Base-by-base conservation (phyloP, 1,139 yeast genomes). In the Magnusiomyces fungicola region DNA sequence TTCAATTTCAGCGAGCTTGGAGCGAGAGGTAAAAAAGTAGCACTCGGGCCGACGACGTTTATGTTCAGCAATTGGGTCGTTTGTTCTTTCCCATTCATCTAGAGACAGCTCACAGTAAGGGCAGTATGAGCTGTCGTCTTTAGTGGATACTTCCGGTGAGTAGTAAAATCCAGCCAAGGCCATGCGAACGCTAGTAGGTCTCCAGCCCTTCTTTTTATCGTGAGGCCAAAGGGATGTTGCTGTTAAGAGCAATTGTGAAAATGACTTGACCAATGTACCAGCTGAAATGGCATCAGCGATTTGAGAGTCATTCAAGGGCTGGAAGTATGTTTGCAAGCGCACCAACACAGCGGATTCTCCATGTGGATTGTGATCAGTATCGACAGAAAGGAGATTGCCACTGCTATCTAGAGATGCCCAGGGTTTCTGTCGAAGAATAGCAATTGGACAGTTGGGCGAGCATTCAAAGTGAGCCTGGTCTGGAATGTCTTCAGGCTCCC, bases 101-200 rank as follows among this genome's bases (percentile, higher is more conserved):
- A 87, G 69, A 1, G 81, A 72, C 19, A 80, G 69, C 6, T 77
- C 81, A 64, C 96, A 87, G 59, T 83, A 84, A 54, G 81, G 72
- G 58, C 96, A 87, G 12, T 75, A 72, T n/a, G 78, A 67, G 61
- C 85, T 95, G 55, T 81, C 86, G 5, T 64, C 69, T 2, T 58
- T 18, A 32, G 9, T 5, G n/a, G 16, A 56, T 74, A 75, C 53
- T 75, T 75, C 62, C 70, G 95, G 95, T 14, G 78, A 71, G 63
- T 74, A 85, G 60, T 73, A 81, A 63, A 87, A 86, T 0, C 96
- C 96, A 25, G 78, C 72, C 33, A 72, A 74, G 1, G 88, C 86
- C 73, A 83, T 68, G 19, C 64, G 61, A 60, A 66, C 52, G 27
- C 70, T 63, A 0, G 75, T 72, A 0, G 84, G 78, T 7, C 58